Percentiles rank a stretch among this genome's conserved stretches.
These are phyloP conservation scores for Floccularia luteovirens DNA, from an alignment of 768 basidiomycete genomes.

Conservation along the genomic window DNA sequence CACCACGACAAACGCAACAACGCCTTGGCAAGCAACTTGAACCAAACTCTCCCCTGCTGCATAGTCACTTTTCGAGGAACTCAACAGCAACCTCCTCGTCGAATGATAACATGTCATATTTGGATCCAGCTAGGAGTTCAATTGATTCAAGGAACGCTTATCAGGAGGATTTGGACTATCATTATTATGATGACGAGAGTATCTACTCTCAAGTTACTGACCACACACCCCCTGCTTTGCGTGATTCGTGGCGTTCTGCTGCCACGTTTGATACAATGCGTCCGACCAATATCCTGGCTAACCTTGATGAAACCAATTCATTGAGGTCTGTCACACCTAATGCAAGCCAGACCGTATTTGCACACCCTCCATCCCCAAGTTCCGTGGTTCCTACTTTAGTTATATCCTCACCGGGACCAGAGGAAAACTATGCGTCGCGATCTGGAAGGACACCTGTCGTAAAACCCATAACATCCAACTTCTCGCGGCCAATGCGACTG, in stretches of 20 bases:
- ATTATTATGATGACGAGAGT: slow-evolving; percentile 30
- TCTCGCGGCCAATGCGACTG: slow-evolving; percentile 46
- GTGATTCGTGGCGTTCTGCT: slow-evolving; percentile 32
- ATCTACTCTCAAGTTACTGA: slow-evolving; percentile 27
- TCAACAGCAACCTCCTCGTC: slow-evolving; percentile 33
- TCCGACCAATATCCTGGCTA: slow-evolving; percentile 3
- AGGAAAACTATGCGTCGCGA: slow-evolving; percentile 10
- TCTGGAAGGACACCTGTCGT: slow-evolving; percentile 35
- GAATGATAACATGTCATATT: slow-evolving; percentile 26
- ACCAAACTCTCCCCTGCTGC: slow-evolving; percentile 36
- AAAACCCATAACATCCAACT: slow-evolving; percentile 43
- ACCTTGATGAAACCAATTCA: slow-evolving; percentile 4
- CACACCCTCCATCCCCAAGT: slow-evolving; percentile 9
- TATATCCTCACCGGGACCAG: slow-evolving; percentile 36
- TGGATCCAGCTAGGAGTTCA: slow-evolving; percentile 12
- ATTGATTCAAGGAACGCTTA: slow-evolving; percentile 1
- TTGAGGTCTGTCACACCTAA: too few relatives aligned
- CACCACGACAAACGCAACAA: slow-evolving; percentile 4
- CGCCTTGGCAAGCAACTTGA: slow-evolving; percentile 8
- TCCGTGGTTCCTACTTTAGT: slow-evolving; percentile 41
- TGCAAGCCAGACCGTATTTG: slow-evolving; percentile 6
- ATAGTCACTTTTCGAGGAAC: slow-evolving; percentile 35
- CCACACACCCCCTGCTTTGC: slow-evolving; percentile 20
- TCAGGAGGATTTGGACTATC: slow-evolving; percentile 12
- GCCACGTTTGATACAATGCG: neutral